Base-by-base conservation (phyloP, 2,329 filamentous ascomycete genomes). In the Sporothrix protearum region DNA sequence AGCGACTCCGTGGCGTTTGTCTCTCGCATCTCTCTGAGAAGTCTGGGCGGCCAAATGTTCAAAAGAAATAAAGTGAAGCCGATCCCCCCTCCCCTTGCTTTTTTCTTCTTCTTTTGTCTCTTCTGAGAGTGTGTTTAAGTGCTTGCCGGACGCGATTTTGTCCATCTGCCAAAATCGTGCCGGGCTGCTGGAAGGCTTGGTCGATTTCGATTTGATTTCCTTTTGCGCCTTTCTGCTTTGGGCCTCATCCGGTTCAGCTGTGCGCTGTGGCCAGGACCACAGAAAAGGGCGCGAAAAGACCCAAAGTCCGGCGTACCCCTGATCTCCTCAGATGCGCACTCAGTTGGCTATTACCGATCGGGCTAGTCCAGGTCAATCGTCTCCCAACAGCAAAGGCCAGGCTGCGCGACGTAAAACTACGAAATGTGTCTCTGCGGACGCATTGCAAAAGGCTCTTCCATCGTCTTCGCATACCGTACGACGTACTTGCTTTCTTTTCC, bases 281-380 rank as follows among this genome's bases (percentile, higher is more conserved):
- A 28, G 14, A 55, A 57, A 33, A 7, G 39, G 12, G n/a, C 19
- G 25, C 19, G 7, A 25, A 63, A 63, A 64, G n/a, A 42, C n/a
- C 28, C 28, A 45, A 47, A 39, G 25, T n/a, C n/a, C n/a, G n/a
- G n/a, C n/a, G n/a, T 14, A 51, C 45, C 64, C 42, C 64, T 67
- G 45, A 67, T 51, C 64, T 47, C 64, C 64, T 68, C 2, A 47
- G 47, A 49, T 36, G 47, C 59, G 28, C 61, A 36, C 33, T 36
- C 42, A 30, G 28, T 42, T 61, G 59, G 45, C 47, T 61, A 45
- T 47, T 45, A 47, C 69, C 33, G 22, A 67, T 66, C 45, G 19
- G 69, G 69, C 69, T 71, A 71, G 61, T 47, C 61, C 19, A 14
- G 33, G 69, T 55, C n/a, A 59, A 33, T 66, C 59, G 55, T 53